Percentiles rank a stretch among this genome's conserved stretches.
These are phyloP conservation scores for Phalaenopsis equestris DNA, from an alignment of 106 monocot species.

Conservation along the genomic window DNA sequence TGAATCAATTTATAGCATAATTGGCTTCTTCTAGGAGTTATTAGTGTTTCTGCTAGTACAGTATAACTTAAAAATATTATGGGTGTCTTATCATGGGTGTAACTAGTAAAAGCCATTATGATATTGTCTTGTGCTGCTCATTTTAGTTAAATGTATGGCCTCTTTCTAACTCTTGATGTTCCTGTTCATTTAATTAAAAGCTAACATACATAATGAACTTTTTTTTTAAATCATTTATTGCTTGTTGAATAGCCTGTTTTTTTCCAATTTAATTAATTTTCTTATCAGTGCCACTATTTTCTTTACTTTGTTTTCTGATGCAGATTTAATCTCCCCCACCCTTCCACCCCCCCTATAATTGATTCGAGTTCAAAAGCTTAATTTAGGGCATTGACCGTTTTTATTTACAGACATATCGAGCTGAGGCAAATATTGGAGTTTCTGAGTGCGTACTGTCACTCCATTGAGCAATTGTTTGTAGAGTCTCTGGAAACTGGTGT, in stretches of 20 bases:
- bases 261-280: not conserved
- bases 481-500: slow-evolving; percentile 56
- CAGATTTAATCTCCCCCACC: not conserved
- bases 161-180: too few species aligned
- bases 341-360: not conserved
- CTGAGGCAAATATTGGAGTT: slow-evolving; percentile 39
- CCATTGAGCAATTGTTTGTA: slow-evolving; percentile 37
- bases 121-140: too few species aligned
- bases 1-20: not conserved
- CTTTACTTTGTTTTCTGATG: not conserved
- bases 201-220: not conserved
- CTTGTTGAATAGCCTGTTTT: not conserved
- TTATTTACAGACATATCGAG: slow-evolving; percentile 40
- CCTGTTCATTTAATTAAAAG: too few species aligned
- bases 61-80: not conserved
- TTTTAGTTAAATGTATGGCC: too few species aligned
- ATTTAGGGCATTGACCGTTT: slow-evolving; percentile 7
- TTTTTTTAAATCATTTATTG: not conserved
- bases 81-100: not conserved
- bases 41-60: not conserved
- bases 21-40: not conserved
- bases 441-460: slow-evolving; percentile 44
- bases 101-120: too few species aligned
- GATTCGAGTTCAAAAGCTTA: not conserved
- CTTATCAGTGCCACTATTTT: not conserved